Base-by-base conservation (phyloP, 306 rosid species). In the Nissolia schottii region DNA sequence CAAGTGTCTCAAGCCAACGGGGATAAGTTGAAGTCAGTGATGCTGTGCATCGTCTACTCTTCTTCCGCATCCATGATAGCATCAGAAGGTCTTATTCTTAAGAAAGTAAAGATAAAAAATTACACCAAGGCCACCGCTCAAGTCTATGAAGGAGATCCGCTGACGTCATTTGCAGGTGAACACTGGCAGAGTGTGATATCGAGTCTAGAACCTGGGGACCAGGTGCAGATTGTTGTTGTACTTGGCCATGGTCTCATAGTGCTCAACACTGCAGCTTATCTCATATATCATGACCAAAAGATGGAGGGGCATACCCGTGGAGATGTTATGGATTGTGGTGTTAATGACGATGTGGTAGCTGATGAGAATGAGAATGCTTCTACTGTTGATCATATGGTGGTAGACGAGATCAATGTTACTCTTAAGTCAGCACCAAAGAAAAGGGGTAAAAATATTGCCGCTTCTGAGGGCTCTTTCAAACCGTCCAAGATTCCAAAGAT, bases 281-380 rank as follows among this genome's bases (percentile, higher is more conserved):
- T 69, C 16, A 12, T 38, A 7, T 70, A 48, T 24, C 35, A 63
- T 8, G 40, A 27, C 0, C 2, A 45, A 27, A 45, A 2, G 18
- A 5, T 1, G 0, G 28, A 66, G 0, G 28, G 46, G 18, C 5
- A 10, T 12, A 2, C 2, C 27, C 34, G 6, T 7, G 7, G 12
- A 10, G 19, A 12, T 24, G 62, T 1, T 24, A 14, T 24, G 3
- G 35, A 4, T 12, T 50, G n/a, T 54, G 6, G 32, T 53, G 11
- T 1, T 22, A 0, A 18, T 22, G 31, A 53, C 2, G 41, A 0
- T 8, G 41, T 35, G 6, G 6, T 3, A 0, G 6, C 1, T 35
- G 0, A 0, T 2, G 12, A 0, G 41, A 0, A 2, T 35, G 13
- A 2, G n/a, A n/a, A n/a, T n/a, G n/a, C n/a, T n/a, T n/a, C n/a